Base-by-base conservation (phyloP, 2,329 filamentous ascomycete genomes). In the Alternaria novae-zelandiae region DNA sequence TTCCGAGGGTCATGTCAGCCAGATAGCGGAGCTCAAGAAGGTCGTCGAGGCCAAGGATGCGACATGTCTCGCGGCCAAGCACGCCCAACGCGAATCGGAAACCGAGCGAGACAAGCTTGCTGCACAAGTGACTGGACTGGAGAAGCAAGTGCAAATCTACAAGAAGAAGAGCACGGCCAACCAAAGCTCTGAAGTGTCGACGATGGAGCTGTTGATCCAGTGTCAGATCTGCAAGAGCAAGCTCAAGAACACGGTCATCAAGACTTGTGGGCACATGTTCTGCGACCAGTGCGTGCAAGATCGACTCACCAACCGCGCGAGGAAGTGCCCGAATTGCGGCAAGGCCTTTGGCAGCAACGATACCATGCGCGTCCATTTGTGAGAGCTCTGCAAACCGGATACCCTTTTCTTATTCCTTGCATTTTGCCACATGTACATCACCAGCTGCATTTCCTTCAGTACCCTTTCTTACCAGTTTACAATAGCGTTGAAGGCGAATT, bases 291-390 rank as follows among this genome's bases (percentile, higher is more conserved):
- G 96, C 78, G 91, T 98, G 23, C 93, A 97, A 68, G 91, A 96
- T 74, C 90, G 96, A 61, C 89, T 97, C 65, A 89, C 89, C 49
- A 97, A 96, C 75, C 91, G 96, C 36, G 94, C 95, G 82, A 88
- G 96, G 70, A 98, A 98, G 80, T 99, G 96, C 76, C 96, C 96
- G 3, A 95, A 93, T 72, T 99, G 96, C 84, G 93, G 91, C 74
- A 92, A 91, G 81, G 89, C 93, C 5, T 99, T 99, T 78, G 95
- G 97, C 74, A 91, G 89, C 78, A 91, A 91, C 80, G 96, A 99
- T 78, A 89, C 93, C 65, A 96, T 97, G 93, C 82, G 76, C 32
- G 82, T 85, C 47, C 78, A 80, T 64, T 63, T 78, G 20, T 79
- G 57, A 56, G 53, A 41, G 28, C 12, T 15, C 30, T 23, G 36